Evolutionary conservation across 768 basidiomycete genomes (phyloP).

Genomic region (Tulasnella sp.): DNA sequence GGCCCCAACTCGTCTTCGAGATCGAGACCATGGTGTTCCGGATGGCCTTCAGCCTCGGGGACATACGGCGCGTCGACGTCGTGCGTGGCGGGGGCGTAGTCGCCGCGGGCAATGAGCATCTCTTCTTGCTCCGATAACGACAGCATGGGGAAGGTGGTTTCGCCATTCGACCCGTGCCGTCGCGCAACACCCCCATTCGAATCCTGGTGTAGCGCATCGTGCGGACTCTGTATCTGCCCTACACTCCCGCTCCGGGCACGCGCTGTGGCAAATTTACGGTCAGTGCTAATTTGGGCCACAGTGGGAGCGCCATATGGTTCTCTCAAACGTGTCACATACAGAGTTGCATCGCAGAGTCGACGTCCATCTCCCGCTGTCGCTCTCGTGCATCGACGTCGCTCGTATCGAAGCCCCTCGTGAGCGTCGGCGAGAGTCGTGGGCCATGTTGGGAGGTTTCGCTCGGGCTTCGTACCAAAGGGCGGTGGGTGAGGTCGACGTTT

Average conservation of each 20-base stretch:
- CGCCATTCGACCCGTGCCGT: slow-evolving; percentile 22
- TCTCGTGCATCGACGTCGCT: slow-evolving; percentile 48
- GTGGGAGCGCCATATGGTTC: neutral
- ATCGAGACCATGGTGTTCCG: too few relatives aligned
- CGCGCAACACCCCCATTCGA: neutral
- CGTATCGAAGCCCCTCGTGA: slow-evolving; percentile 1
- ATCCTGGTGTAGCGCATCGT: neutral
- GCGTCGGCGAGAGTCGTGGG: slow-evolving; percentile 7
- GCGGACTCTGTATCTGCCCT: neutral
- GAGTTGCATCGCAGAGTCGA: slow-evolving; percentile 58
- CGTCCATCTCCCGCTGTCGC: slow-evolving; percentile 86
- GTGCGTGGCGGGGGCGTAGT: neutral
- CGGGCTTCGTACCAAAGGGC: slow-evolving; percentile 8
- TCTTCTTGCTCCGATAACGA: slow-evolving; percentile 38
- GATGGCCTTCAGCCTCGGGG: neutral
- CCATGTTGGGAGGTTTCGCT: neutral
- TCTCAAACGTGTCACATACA: slow-evolving; percentile 24
- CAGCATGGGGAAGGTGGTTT: slow-evolving; percentile 30
- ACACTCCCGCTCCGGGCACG: slow-evolving; percentile 6
- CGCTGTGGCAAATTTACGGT: neutral
- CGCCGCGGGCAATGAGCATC: slow-evolving; percentile 19
- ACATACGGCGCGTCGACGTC: neutral
- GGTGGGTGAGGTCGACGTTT: neutral
- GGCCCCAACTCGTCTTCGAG: too few relatives aligned
- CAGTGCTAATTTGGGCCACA: too few relatives aligned